Conservation (phyloP, 73 alveolate species). For the Paramecium sonneborni region DNA sequence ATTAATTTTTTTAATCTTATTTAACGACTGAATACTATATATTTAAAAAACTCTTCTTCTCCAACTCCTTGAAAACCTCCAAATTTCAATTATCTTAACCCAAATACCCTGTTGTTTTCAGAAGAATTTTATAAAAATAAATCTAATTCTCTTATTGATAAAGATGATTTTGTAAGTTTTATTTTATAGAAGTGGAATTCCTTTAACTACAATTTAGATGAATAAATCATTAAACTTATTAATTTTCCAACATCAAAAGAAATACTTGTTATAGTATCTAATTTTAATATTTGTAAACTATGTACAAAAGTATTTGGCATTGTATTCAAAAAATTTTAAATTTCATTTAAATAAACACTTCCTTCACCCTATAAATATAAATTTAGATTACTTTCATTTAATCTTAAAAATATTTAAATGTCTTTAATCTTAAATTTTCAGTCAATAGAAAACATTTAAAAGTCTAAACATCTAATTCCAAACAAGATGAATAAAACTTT, state of each 20-base stretch:
- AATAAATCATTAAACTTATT: background rate
- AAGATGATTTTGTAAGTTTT: background rate
- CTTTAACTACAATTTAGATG: background rate
- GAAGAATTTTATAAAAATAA: background rate
- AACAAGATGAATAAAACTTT: background rate
- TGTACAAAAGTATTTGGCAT: background rate
- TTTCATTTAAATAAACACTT: background rate
- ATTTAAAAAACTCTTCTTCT: background rate
- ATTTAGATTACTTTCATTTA: background rate
- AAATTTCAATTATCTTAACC: background rate
- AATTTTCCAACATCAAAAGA: background rate
- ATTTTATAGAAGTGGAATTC: background rate
- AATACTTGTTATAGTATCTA: background rate
- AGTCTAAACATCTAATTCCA: background rate
- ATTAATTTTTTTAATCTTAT: background rate
- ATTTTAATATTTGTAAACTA: background rate
- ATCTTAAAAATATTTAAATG: background rate
- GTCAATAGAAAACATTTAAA: constrained; percentile 1
- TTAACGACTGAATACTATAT: background rate
- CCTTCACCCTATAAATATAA: constrained; percentile 3
- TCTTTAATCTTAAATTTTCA: background rate
- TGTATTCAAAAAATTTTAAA: background rate
- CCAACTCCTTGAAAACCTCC: constrained; percentile 3
- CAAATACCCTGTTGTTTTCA: background rate
- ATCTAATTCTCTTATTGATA: background rate